Evolutionary conservation across 371 early-diverging fungal genomes (phyloP).

Genomic region (Mucor velutinosus): DNA sequence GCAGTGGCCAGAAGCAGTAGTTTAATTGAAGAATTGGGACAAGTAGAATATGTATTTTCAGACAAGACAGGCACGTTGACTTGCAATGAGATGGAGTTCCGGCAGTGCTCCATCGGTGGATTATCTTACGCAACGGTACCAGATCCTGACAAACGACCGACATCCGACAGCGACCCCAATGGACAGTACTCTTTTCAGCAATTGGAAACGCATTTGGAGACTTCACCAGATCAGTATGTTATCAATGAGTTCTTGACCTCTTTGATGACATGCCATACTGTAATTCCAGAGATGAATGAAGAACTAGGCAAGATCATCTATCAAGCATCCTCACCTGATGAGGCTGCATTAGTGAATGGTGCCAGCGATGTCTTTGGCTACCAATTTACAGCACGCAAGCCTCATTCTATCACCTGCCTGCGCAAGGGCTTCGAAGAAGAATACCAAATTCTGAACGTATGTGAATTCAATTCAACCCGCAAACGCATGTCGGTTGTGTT

Average conservation of each 20-base stretch:
- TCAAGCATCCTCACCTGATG: conserved; percentile 92
- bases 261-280: conserved; percentile 96
- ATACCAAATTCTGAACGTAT: conserved; percentile 89
- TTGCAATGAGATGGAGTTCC: conserved; percentile 95
- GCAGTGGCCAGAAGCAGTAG: conserved; percentile 89
- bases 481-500: conserved; percentile 96
- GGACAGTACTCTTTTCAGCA: conserved; percentile 68
- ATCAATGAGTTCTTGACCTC: conserved; percentile 77
- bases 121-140: conserved; percentile 68
- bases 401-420: conserved; percentile 80
- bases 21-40: conserved; percentile 94
- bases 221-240: conserved; percentile 50
- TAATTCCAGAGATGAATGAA: conserved; percentile 82
- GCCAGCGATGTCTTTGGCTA: conserved; percentile 69
- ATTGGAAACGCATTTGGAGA: conserved; percentile 57
- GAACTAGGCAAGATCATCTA: conserved; percentile 64
- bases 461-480: conserved; percentile 96
- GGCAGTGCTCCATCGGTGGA: conserved; percentile 81
- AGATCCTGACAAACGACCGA: conserved; percentile 60
- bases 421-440: conserved; percentile 64
- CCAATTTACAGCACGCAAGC: conserved; percentile 79
- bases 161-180: conserved; percentile 24
- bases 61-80: conserved; percentile 97
- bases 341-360: conserved; percentile 86
- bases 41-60: conserved; percentile 83